Evolutionary conservation across 2,329 filamentous ascomycete species (phyloP), one percentile per base, ranked within the genome.

Genomic region (Pseudogymnoascus sp.): DNA sequence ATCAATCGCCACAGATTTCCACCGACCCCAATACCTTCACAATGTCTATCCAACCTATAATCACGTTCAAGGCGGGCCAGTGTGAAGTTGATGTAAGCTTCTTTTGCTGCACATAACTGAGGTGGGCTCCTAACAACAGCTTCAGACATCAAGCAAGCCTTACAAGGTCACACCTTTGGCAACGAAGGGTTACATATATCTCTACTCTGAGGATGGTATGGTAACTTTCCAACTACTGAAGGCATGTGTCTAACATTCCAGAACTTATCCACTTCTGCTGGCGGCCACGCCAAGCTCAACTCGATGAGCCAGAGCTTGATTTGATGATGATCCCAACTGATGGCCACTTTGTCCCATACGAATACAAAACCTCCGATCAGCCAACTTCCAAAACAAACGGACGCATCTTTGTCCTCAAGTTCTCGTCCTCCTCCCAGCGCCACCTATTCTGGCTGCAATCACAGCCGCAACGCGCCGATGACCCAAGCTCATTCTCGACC

Each of bases 391-490:
- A 90, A 72, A 88, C 89, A 53, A 92, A 96, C 73, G 96, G 93
- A 68, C 91, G 95, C 71, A 88, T 99, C 75, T 97, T 93, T 75
- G 88, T 90, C 64, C 86, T 99, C 72, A 97, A 96, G 77, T 99
- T 99, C 79, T 85, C 84, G 31, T 97, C 93, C 11, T 96, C 91
- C 66, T 95, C 92, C 64, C 88, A 96, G 76, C 87, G 93, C 72
- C 84, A 98, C 77, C 82, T 97, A 65, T 99, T 98, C 81, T 99
- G 93, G 93, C 81, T 99, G 72, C 95, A 99, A 78, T 95, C 91
- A 31, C 93, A 93, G 77, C 84, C 89, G 33, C 92, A 97, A 77
- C 83, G 79, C 67, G 83, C 78, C 74, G 88, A 81, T 60, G 86
- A 93, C 69, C 79, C 87, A 6, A 87, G 85, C 76, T 92, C 85